phyloP scores from a whole-genome alignment of 1,284 basidiomycete genomes.

The Moesziomyces aphidis region DNA sequence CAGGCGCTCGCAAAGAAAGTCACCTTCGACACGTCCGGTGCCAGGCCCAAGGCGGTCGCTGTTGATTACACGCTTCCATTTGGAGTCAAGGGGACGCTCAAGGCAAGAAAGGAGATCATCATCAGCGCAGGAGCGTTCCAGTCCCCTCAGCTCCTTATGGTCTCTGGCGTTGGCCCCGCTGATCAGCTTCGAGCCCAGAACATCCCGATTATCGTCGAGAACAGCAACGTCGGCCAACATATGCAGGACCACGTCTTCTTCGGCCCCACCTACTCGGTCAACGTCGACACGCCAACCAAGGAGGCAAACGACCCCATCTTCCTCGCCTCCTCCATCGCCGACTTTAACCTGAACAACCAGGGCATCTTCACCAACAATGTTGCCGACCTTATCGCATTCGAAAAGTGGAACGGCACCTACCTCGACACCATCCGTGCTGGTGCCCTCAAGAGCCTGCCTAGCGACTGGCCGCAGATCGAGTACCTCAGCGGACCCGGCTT shows the following conservation, averaged over 20 bases:
- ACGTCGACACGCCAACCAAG: constrained; percentile 40
- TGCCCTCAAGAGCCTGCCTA: constrained; percentile 30
- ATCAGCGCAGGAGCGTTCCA: constrained; percentile 62
- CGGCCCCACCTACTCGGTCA: constrained; percentile 52
- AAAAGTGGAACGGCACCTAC: constrained; percentile 43
- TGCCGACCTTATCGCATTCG: constrained; percentile 54
- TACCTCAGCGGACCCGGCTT: constrained; percentile 52
- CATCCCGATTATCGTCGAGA: constrained; percentile 36
- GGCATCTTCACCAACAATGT: constrained; percentile 58
- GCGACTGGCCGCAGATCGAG: constrained; percentile 54
- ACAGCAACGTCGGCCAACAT: constrained; percentile 52
- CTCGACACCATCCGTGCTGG: constrained; percentile 38
- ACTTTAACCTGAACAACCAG: constrained; percentile 28
- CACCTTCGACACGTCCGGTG: constrained; percentile 66
- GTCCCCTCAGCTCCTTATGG: constrained; percentile 64
- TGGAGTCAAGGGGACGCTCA: constrained; percentile 31
- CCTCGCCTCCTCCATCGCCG: constrained; percentile 33
- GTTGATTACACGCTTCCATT: constrained; percentile 42
- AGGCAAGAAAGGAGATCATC: constrained; percentile 60
- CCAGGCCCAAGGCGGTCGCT: constrained; percentile 57
- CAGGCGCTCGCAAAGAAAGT: constrained; percentile 60
- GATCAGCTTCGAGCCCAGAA: constrained; percentile 35
- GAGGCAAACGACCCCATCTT: constrained; percentile 49
- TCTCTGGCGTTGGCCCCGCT: constrained; percentile 54
- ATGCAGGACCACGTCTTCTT: constrained; percentile 62